Conservation (phyloP, 495 filamentous ascomycete species). For the Trichocladium uniseriatum region DNA sequence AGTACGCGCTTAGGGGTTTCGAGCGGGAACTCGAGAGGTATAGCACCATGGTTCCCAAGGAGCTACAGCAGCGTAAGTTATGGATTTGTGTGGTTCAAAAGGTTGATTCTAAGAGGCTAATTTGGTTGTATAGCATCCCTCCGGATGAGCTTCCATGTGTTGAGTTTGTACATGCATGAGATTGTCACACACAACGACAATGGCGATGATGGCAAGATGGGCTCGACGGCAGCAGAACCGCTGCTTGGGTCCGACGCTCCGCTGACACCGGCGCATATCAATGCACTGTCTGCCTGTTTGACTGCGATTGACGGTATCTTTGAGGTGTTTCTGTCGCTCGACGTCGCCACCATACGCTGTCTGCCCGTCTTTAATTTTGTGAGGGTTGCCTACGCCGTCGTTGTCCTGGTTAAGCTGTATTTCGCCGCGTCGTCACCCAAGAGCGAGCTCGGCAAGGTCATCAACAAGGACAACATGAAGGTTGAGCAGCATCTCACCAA, state of each 20-base stretch:
- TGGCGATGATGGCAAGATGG: constrained; percentile 49
- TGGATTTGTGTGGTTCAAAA: too few species aligned
- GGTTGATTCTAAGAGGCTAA: not conserved
- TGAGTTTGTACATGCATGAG: constrained; percentile 80
- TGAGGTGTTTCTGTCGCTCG: constrained; percentile 55
- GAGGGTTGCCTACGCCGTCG: constrained; percentile 64
- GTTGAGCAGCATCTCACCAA: constrained; percentile 66
- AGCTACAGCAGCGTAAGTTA: constrained; percentile 38
- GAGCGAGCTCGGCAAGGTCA: constrained; percentile 64
- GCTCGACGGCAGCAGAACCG: constrained; percentile 35
- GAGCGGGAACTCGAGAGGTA: constrained; percentile 67
- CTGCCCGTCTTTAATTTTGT: constrained; percentile 72
- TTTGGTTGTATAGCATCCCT: constrained; percentile 38
- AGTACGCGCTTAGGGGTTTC: constrained; percentile 66
- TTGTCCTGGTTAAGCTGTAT: constrained; percentile 85
- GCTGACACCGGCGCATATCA: constrained; percentile 55
- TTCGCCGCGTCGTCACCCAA: constrained; percentile 60
- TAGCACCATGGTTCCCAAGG: constrained; percentile 43
- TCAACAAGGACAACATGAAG: constrained; percentile 62
- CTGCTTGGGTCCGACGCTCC: constrained; percentile 34
- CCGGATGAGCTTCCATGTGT: constrained; percentile 50
- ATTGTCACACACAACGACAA: constrained; percentile 69
- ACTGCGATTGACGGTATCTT: constrained; percentile 65
- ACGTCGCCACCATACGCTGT: constrained; percentile 51
- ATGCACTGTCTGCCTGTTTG: constrained; percentile 62